phyloP scores from a whole-genome alignment of 73 alveolate species.

The Effrenium voratum region DNA sequence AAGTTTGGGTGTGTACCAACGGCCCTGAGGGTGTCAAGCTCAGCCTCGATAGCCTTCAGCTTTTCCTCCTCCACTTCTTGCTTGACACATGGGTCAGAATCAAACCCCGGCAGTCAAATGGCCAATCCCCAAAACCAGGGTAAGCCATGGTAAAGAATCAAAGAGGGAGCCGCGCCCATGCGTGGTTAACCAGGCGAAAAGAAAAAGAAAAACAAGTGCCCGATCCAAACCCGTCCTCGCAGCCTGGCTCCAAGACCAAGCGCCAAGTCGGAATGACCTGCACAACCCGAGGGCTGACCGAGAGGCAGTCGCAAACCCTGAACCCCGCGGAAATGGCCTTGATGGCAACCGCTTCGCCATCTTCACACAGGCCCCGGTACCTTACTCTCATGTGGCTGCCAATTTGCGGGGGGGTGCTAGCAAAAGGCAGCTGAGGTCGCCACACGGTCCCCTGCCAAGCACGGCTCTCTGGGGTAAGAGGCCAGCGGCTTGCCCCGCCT shows the following conservation, averaged over 20 bases:
- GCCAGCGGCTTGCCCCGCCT: not conserved
- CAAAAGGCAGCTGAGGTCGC: not conserved
- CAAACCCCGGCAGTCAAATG: not conserved
- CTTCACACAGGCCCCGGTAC: conserved; percentile 59
- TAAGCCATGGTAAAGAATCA: too few relatives aligned
- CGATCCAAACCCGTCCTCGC: conserved; percentile 8
- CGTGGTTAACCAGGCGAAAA: too few relatives aligned
- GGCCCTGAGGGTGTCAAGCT: conserved; percentile 47
- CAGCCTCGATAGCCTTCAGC: conserved; percentile 32
- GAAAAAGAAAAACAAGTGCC: too few relatives aligned
- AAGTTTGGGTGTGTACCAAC: conserved; percentile 46
- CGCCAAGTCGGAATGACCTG: conserved; percentile 90
- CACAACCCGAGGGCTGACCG: not conserved
- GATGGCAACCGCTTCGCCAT: conserved; percentile 49
- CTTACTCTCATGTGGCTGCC: not conserved
- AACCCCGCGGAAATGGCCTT: conserved; percentile 3
- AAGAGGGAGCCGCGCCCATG: too few relatives aligned
- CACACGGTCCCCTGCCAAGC: conserved; percentile 44
- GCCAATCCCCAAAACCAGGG: too few relatives aligned
- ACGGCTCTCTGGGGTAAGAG: not conserved
- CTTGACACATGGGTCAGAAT: not conserved
- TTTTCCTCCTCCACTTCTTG: conserved; percentile 14
- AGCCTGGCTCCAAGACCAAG: conserved; percentile 80
- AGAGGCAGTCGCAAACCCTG: not conserved
- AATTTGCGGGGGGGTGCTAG: too few relatives aligned